Evolutionary conservation across 352 stramenopile genomes (phyloP).

Genomic region (Aphanomyces astaci): DNA sequence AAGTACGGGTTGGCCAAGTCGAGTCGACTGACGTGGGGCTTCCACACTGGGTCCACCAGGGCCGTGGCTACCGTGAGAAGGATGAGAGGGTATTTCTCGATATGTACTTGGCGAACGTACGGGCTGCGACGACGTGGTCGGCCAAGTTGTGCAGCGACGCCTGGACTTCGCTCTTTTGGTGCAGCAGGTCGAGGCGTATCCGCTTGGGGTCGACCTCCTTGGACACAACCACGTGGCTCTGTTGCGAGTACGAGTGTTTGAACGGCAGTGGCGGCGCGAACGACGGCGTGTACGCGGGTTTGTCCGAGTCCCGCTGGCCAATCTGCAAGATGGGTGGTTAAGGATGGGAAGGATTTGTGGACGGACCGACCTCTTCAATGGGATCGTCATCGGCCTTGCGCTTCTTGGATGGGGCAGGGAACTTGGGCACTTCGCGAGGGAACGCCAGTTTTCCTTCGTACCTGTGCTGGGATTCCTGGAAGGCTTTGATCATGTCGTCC

Average conservation of each 20-base stretch:
- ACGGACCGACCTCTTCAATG: conserved; percentile 32
- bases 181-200: conserved; percentile 40
- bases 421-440: conserved; percentile 42
- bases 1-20: conserved; percentile 43
- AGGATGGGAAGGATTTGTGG: not conserved
- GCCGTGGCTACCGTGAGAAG: conserved; percentile 7
- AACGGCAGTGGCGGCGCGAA: conserved; percentile 48
- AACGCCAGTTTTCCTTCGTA: conserved; percentile 39
- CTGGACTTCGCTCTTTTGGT: conserved; percentile 53
- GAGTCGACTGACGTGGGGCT: conserved; percentile 36
- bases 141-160: conserved; percentile 45
- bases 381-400: conserved; percentile 39
- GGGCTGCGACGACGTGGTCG: conserved; percentile 32
- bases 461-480: conserved; percentile 31
- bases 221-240: conserved; percentile 46
- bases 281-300: conserved; percentile 41
- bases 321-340: conserved; percentile 32
- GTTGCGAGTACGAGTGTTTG: conserved; percentile 49
- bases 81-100: not conserved
- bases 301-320: conserved; percentile 37
- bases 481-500: conserved; percentile 41
- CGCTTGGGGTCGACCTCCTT: conserved; percentile 47
- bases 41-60: conserved; percentile 5
- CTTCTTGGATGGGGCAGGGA: conserved; percentile 37
- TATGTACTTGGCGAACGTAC: conserved; percentile 26